Base-by-base conservation (phyloP, 2,329 filamentous ascomycete species). In the Ceratocystis cacaofunesta region DNA sequence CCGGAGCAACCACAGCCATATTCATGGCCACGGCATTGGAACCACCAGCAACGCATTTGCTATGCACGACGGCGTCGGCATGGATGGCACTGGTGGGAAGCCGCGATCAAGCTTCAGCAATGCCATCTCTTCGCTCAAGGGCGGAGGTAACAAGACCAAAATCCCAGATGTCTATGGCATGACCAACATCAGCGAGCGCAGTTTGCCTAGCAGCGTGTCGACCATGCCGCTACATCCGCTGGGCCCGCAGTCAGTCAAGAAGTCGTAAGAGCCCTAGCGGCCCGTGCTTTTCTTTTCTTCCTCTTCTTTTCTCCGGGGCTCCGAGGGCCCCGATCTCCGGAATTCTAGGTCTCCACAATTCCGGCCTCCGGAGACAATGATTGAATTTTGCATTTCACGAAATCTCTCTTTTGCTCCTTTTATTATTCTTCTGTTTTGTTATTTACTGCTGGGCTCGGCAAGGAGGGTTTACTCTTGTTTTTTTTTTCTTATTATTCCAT, bases 101-200 rank as follows among this genome's bases (percentile, higher is more conserved):
- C 62, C 62, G 15, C 65, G 65, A 2, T 67, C 65, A 10, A 64
- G 62, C 10, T 65, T 67, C 41, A 48, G 65, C 44, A 64, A 63
- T 15, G 55, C 62, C 44, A 60, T 57, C 22, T 61, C 63, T 32
- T 57, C 52, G 28, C 52, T 57, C 52, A 57, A 57, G 52, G 28
- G 22, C 52, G 58, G 65, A 22, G 28, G 17, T 17, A 58, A 8
- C 28, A 64, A 64, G 62, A 64, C 65, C 30, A 67, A 67, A 62
- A 55, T 46, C 17, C 55, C 65, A 36, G 65, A 67, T 32, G 65
- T 67, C 57, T 67, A 67, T 62, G 65, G 65, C 32, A 67, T 67
- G 65, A 67, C 65, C 43, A 67, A 67, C 57, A 67, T 67, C 36
- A 64, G 62, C 30, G 65, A 67, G 62, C 62, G 65, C 15, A 61